Conservation (phyloP, 2,329 filamentous ascomycete species). For the Byssochlamys sp. region DNA sequence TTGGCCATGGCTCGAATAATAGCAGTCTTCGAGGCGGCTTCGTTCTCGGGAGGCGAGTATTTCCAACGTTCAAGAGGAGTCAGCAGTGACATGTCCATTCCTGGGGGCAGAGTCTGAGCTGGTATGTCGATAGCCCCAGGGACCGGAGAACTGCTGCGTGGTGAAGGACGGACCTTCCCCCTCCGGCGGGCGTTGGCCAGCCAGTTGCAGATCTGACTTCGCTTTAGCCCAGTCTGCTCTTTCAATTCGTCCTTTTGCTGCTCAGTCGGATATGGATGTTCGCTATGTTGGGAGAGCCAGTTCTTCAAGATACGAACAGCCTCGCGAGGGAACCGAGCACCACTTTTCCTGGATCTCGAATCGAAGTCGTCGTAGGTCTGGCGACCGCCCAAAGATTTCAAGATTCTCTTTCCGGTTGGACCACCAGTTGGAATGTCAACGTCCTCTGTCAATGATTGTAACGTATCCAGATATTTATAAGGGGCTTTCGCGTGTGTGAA, state of each 20-base stretch:
- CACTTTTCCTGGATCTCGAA: constrained; percentile 50
- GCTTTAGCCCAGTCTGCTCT: constrained; percentile 67
- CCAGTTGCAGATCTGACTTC: constrained; percentile 83
- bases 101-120: constrained; percentile 44
- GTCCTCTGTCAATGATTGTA: constrained; percentile 37
- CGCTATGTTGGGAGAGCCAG: constrained; percentile 70
- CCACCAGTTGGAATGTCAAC: constrained; percentile 28
- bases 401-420: constrained; percentile 29
- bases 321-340: constrained; percentile 67
- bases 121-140: constrained; percentile 67
- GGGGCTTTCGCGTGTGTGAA: constrained; percentile 35
- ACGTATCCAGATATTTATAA: constrained; percentile 34
- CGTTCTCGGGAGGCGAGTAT: constrained; percentile 59
- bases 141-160: constrained; percentile 60
- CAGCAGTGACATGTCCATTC: constrained; percentile 40
- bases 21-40: constrained; percentile 55
- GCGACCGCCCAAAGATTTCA: constrained; percentile 33
- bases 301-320: constrained; percentile 71
- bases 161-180: constrained; percentile 60
- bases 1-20: constrained; percentile 52
- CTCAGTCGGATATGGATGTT: constrained; percentile 80
- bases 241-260: constrained; percentile 75
- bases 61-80: constrained; percentile 62
- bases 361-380: constrained; percentile 28
- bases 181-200: constrained; percentile 78